phyloP scores from a whole-genome alignment of 2,329 filamentous ascomycete species.

The Pseudocercospora eumusae region DNA sequence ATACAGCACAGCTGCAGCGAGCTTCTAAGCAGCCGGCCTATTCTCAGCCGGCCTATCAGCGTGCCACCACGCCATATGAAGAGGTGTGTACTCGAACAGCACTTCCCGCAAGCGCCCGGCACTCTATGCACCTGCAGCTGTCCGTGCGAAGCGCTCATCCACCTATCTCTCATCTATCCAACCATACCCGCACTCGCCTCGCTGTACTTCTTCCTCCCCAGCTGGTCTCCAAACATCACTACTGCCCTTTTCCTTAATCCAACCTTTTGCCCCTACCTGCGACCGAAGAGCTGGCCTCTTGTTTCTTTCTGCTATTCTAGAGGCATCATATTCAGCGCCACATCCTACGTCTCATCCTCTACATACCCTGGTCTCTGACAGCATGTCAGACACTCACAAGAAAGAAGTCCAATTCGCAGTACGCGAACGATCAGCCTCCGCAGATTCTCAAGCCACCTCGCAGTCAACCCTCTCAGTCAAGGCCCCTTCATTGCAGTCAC shows the following conservation, averaged over 20 bases:
- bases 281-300: slow-evolving; percentile 39
- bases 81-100: slow-evolving; percentile 2
- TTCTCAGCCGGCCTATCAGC: slow-evolving; percentile 29
- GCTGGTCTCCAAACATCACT: slow-evolving; percentile 30
- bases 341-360: slow-evolving; percentile 16
- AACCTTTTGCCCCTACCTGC: slow-evolving; percentile 27
- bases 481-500: slow-evolving; percentile 45
- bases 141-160: slow-evolving; percentile 32
- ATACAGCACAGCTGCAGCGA: slow-evolving; percentile 14
- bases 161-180: slow-evolving; percentile 10
- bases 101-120: slow-evolving; percentile 26
- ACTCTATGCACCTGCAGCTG: slow-evolving; percentile 18
- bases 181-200: slow-evolving; percentile 7
- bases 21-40: slow-evolving; percentile 25
- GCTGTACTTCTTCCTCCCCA: slow-evolving; percentile 23
- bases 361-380: slow-evolving; percentile 35
- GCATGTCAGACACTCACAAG: slow-evolving; percentile 52
- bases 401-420: slow-evolving; percentile 47
- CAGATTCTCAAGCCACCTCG: slow-evolving; percentile 26
- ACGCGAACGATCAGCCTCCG: slow-evolving; percentile 42
- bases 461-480: slow-evolving; percentile 33
- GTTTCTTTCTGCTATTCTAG: slow-evolving; percentile 31
- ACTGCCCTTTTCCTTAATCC: slow-evolving; percentile 21
- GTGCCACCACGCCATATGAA: slow-evolving; percentile 13
- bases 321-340: slow-evolving; percentile 18